These are phyloP conservation scores for Lepidium aucheri DNA, from an alignment of 345 rosid genomes.

Conservation along the genomic window DNA sequence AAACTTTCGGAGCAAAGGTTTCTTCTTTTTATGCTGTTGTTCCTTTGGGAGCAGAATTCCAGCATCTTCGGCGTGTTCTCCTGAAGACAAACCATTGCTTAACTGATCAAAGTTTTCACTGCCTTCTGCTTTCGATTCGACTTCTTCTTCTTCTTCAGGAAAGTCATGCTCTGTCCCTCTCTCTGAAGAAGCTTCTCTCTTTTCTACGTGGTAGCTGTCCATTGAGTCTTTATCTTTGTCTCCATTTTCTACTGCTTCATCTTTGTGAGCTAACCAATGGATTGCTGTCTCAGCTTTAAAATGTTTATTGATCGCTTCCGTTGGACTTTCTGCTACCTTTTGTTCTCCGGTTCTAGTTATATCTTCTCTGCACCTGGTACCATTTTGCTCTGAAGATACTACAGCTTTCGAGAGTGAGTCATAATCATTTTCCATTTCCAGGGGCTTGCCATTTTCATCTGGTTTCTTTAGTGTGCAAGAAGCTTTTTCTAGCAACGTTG, in stretches of 20 bases:
- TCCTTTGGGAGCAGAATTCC: constrained; percentile 50
- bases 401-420: constrained; percentile 68
- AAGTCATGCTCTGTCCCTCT: constrained; percentile 65
- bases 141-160: constrained; percentile 75
- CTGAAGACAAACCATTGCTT: constrained; percentile 42
- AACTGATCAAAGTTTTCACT: constrained; percentile 55
- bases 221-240: constrained; percentile 51
- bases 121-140: constrained; percentile 54
- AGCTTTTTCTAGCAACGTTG: constrained; percentile 15
- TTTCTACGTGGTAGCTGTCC: constrained; percentile 65
- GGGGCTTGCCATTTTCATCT: constrained; percentile 34
- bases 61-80: constrained; percentile 47
- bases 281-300: constrained; percentile 3
- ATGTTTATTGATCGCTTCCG: constrained; percentile 30
- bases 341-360: constrained; percentile 33
- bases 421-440: constrained; percentile 51
- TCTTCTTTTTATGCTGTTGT: constrained; percentile 79
- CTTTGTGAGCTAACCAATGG: constrained; percentile 22
- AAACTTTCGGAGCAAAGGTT: constrained; percentile 77
- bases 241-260: constrained; percentile 36
- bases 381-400: constrained; percentile 71
- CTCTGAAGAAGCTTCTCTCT: constrained; percentile 75
- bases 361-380: constrained; percentile 55
- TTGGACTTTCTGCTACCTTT: constrained; percentile 27
- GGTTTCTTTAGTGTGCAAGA: background rate